These are phyloP conservation scores for Candida freyschussii DNA, from an alignment of 1,139 yeast genomes.

Conservation along the genomic window DNA sequence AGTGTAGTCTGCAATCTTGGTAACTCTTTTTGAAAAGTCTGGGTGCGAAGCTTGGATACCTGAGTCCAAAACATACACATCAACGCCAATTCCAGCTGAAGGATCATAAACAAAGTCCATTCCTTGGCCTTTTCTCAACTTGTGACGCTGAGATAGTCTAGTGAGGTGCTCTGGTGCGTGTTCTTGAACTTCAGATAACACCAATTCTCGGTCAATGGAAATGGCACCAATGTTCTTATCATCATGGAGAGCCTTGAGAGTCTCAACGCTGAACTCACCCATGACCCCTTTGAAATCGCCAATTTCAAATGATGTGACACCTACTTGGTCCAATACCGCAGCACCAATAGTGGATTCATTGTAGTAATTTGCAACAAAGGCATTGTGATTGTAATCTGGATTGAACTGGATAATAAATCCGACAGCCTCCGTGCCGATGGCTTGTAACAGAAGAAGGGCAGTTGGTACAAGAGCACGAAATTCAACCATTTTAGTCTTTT, in stretches of 20 bases:
- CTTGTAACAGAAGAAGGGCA: not conserved
- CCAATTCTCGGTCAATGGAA: constrained; percentile 27
- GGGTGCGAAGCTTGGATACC: constrained; percentile 36
- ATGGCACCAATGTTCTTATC: constrained; percentile 26
- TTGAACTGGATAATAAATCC: constrained; percentile 23
- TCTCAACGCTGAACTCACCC: constrained; percentile 25
- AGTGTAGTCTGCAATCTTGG: constrained; percentile 27
- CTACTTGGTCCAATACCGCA: constrained; percentile 10
- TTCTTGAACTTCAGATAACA: constrained; percentile 31
- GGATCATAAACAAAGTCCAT: constrained; percentile 26
- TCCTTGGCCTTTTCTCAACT: constrained; percentile 21
- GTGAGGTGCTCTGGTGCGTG: constrained; percentile 47
- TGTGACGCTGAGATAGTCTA: constrained; percentile 37
- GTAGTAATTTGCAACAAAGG: constrained; percentile 18
- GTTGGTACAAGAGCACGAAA: not conserved
- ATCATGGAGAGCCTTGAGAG: constrained; percentile 21
- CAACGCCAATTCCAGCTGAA: constrained; percentile 38
- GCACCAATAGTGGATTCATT: constrained; percentile 6
- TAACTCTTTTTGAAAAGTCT: constrained; percentile 34
- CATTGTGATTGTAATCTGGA: constrained; percentile 14
- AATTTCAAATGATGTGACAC: constrained; percentile 20
- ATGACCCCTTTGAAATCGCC: constrained; percentile 27
- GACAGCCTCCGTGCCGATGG: constrained; percentile 4
- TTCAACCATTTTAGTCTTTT: no score
- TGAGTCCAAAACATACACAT: constrained; percentile 39